phyloP scores from a whole-genome alignment of 139 green algal species.

The Chlorella sorokiniana region DNA sequence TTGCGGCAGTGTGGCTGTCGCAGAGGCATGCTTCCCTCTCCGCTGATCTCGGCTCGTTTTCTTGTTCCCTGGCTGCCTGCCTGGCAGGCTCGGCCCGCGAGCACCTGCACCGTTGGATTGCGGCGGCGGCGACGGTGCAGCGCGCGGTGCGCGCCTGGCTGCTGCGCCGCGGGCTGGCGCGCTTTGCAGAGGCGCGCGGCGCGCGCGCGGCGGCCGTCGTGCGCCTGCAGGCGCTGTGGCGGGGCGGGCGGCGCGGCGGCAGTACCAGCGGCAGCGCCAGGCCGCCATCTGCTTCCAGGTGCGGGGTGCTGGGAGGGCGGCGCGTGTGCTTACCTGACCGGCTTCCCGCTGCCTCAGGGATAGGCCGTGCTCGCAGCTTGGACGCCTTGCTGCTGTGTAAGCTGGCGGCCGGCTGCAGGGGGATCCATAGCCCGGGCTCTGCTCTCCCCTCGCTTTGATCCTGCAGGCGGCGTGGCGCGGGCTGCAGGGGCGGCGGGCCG shows the following conservation, averaged over 20 bases:
- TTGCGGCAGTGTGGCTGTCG: neutral
- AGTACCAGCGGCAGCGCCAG: slow-evolving; percentile 12
- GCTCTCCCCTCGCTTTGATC: neutral
- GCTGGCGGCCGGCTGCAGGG: too few relatives aligned
- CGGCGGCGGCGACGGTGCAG: slow-evolving; percentile 58
- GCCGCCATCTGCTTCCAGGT: slow-evolving; percentile 39
- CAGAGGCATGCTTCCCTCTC: neutral
- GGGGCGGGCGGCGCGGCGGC: slow-evolving; percentile 8
- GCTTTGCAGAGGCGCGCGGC: neutral
- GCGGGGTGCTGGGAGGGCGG: neutral
- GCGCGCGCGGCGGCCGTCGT: slow-evolving; percentile 7
- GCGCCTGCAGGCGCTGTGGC: slow-evolving; percentile 56
- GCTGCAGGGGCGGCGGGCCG: slow-evolving; percentile 28
- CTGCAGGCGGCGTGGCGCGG: slow-evolving; percentile 56
- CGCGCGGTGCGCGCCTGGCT: slow-evolving; percentile 37
- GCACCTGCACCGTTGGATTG: slow-evolving; percentile 56
- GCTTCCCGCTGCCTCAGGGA: neutral
- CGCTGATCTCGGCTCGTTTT: neutral
- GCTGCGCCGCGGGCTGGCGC: slow-evolving; percentile 34
- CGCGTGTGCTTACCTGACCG: neutral
- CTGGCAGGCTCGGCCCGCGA: slow-evolving; percentile 43
- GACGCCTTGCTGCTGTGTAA: too few relatives aligned
- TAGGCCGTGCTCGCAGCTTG: too few relatives aligned
- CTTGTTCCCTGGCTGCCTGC: neutral
- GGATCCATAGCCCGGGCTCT: neutral